Conservation (phyloP, 176 grass and related monocot species). For the Tillandsia fasciculata region DNA sequence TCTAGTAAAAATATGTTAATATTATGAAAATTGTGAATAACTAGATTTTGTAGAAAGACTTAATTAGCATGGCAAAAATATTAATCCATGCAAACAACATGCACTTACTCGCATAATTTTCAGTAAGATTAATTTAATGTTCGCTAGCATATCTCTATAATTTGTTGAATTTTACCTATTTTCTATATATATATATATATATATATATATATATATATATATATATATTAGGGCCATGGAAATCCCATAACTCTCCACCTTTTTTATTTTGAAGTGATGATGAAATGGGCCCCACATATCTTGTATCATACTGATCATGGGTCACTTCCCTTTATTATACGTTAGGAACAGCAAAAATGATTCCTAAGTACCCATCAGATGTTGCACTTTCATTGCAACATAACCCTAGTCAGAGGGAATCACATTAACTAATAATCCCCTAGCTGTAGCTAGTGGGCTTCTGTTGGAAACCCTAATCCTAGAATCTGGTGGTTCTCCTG, state of each 20-base stretch:
- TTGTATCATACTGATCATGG: background rate
- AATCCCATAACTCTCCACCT: background rate
- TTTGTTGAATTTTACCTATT: no score
- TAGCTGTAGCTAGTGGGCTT: background rate
- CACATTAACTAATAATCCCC: background rate
- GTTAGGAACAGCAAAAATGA: conserved; percentile 3
- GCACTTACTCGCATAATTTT: no score
- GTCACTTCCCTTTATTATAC: background rate
- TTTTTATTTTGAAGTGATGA: background rate
- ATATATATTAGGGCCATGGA: background rate
- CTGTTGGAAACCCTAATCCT: background rate
- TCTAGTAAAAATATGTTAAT: no score
- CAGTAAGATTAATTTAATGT: no score
- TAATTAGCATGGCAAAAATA: no score
- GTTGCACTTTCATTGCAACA: background rate
- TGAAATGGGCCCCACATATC: background rate
- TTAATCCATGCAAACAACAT: no score
- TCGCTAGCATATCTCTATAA: no score
- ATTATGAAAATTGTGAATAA: no score
- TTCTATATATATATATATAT: no score
- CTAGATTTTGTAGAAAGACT: no score
- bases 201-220: no score
- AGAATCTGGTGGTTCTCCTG: background rate
- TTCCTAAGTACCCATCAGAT: background rate
- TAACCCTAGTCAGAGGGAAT: conserved; percentile 1